Percentiles rank a stretch among this genome's conserved stretches.
Evolutionary conservation across 1,284 basidiomycete genomes (phyloP).

Genomic region (Ustilago sp.): DNA sequence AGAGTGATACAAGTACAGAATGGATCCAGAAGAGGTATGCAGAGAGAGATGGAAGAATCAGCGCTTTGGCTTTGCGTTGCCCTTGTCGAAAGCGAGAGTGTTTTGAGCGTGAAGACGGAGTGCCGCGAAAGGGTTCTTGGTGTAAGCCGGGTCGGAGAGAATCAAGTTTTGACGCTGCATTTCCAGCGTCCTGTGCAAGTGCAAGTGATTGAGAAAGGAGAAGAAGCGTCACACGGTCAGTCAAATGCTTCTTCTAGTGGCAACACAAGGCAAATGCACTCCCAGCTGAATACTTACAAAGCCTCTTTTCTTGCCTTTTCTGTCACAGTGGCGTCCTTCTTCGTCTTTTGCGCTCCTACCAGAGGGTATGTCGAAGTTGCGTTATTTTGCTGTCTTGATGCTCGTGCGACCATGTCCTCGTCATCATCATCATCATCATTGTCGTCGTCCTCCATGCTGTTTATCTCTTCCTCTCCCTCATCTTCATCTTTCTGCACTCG

Average conservation of each 20-base stretch:
- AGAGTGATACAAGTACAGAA: constrained; percentile 34
- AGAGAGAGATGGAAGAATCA: constrained; percentile 6
- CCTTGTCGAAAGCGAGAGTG: constrained; percentile 54
- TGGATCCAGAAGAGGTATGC: neutral
- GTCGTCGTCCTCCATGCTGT: constrained; percentile 22
- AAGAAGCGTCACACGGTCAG: neutral
- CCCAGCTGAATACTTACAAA: constrained; percentile 47
- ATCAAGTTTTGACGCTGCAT: constrained; percentile 60
- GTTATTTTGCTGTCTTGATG: constrained; percentile 4
- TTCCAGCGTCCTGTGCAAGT: constrained; percentile 47
- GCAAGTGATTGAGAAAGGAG: neutral
- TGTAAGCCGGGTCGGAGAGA: constrained; percentile 56
- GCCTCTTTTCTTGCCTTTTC: constrained; percentile 58
- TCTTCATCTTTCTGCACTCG: constrained; percentile 28
- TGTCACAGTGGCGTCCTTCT: constrained; percentile 46
- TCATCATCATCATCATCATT: constrained; percentile 9
- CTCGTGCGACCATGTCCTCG: constrained; percentile 16
- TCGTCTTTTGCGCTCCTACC: constrained; percentile 27
- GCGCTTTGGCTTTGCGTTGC: constrained; percentile 15
- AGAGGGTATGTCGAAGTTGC: constrained; percentile 21
- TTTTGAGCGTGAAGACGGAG: constrained; percentile 64
- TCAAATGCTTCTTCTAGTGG: neutral
- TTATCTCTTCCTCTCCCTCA: constrained; percentile 22
- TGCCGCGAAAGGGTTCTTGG: constrained; percentile 61
- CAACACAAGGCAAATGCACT: neutral